Evolutionary conservation across 768 basidiomycete species (phyloP).

Genomic region (Russula foetens): DNA sequence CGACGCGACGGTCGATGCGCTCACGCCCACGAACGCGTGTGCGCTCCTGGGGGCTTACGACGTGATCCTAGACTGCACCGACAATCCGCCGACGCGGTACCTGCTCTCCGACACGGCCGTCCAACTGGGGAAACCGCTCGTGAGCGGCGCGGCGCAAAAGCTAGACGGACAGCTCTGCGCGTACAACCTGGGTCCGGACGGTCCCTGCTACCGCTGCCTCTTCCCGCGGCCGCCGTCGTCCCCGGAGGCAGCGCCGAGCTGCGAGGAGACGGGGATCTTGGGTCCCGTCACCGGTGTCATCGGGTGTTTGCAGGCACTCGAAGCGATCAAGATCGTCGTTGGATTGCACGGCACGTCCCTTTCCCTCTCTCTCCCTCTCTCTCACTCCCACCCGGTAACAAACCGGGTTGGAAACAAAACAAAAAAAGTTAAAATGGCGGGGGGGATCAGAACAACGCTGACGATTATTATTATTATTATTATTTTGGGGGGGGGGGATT

Average conservation of each 20-base stretch:
- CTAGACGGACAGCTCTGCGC: slow-evolving; percentile 75
- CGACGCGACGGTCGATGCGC: slow-evolving; percentile 42
- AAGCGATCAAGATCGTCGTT: slow-evolving; percentile 72
- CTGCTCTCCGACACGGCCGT: slow-evolving; percentile 85
- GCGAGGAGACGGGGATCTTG: slow-evolving; percentile 83
- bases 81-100: slow-evolving; percentile 88
- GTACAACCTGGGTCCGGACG: slow-evolving; percentile 58
- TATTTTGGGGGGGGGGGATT: no score
- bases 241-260: slow-evolving; percentile 56
- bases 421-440: no score
- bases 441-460: no score
- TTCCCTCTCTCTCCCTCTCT: no score
- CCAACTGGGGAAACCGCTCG: slow-evolving; percentile 65
- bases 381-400: background rate
- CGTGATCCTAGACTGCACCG: slow-evolving; percentile 88
- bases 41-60: slow-evolving; percentile 53
- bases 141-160: slow-evolving; percentile 88
- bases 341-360: slow-evolving; percentile 50
- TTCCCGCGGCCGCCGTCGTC: slow-evolving; percentile 71
- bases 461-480: no score
- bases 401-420: background rate
- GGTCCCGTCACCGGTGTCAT: slow-evolving; percentile 87
- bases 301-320: slow-evolving; percentile 83
- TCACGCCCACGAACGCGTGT: slow-evolving; percentile 59
- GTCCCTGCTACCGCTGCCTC: slow-evolving; percentile 92